Evolutionary conservation across 306 rosid genomes (phyloP).

Genomic region (Fragaria vesca): DNA sequence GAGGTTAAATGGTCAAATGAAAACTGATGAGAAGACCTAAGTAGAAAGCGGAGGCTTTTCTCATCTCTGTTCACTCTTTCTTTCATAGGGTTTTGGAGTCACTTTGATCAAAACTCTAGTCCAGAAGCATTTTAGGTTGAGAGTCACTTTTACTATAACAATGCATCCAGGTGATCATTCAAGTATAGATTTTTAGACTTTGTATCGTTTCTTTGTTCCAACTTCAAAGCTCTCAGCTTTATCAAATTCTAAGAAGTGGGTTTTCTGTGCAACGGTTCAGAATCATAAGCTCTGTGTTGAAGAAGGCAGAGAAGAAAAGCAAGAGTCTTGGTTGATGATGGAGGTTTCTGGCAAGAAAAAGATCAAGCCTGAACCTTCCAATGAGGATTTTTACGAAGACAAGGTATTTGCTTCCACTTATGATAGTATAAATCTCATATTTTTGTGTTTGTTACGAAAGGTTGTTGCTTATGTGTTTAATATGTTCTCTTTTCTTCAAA

Average conservation of each 20-base stretch:
- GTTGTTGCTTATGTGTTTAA: background rate
- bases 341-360: conserved; percentile 29
- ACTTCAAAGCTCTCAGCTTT: background rate
- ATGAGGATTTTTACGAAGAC: conserved; percentile 34
- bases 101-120: background rate
- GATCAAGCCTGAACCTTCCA: conserved; percentile 11
- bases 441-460: background rate
- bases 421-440: background rate
- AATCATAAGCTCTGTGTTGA: background rate
- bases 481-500: background rate
- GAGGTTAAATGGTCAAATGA: background rate
- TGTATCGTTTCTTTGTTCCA: background rate
- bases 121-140: background rate
- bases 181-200: background rate
- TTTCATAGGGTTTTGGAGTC: background rate
- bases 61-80: background rate
- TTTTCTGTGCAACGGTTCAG: background rate
- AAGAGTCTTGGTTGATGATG: conserved; percentile 26
- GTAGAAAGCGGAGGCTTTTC: background rate
- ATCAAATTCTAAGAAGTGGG: conserved; percentile 2
- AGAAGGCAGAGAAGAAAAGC: background rate
- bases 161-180: background rate
- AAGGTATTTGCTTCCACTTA: conserved; percentile 30
- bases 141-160: background rate
- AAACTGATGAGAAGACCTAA: background rate